These are phyloP conservation scores for Penicillium lagena DNA, from an alignment of 495 filamentous ascomycete genomes.

Conservation along the genomic window DNA sequence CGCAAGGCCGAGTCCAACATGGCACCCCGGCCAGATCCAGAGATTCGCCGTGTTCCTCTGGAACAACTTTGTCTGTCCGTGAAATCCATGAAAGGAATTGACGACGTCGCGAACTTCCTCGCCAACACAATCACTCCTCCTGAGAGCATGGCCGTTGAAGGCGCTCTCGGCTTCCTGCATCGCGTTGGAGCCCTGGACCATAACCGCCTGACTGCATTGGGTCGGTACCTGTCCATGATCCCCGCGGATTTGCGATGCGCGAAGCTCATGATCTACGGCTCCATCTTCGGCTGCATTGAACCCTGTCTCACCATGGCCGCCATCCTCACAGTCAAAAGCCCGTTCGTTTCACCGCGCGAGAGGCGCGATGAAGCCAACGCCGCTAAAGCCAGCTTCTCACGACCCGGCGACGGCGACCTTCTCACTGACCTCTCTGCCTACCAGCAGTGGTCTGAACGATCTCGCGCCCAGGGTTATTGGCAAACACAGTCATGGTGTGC, in stretches of 20 bases:
- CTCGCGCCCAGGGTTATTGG: slow-evolving; percentile 47
- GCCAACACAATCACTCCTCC: slow-evolving; percentile 85
- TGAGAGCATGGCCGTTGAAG: slow-evolving; percentile 74
- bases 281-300: slow-evolving; percentile 87
- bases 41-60: slow-evolving; percentile 85
- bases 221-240: slow-evolving; percentile 86
- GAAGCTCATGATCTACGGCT: slow-evolving; percentile 93
- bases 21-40: slow-evolving; percentile 84
- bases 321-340: slow-evolving; percentile 76
- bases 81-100: slow-evolving; percentile 81
- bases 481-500: slow-evolving; percentile 73
- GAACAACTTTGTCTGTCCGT: slow-evolving; percentile 94
- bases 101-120: slow-evolving; percentile 73
- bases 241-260: slow-evolving; percentile 89
- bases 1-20: slow-evolving; percentile 77
- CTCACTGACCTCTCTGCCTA: slow-evolving; percentile 80
- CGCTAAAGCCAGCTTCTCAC: slow-evolving; percentile 66
- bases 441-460: slow-evolving; percentile 68
- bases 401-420: slow-evolving; percentile 69
- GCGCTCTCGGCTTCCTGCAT: slow-evolving; percentile 68
- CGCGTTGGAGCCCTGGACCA: slow-evolving; percentile 85
- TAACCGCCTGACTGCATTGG: slow-evolving; percentile 79
- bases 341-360: slow-evolving; percentile 75
- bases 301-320: slow-evolving; percentile 84
- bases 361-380: slow-evolving; percentile 77